Conservation (phyloP, 2,329 filamentous ascomycete species). For the Dryadomyces quercivorus region DNA sequence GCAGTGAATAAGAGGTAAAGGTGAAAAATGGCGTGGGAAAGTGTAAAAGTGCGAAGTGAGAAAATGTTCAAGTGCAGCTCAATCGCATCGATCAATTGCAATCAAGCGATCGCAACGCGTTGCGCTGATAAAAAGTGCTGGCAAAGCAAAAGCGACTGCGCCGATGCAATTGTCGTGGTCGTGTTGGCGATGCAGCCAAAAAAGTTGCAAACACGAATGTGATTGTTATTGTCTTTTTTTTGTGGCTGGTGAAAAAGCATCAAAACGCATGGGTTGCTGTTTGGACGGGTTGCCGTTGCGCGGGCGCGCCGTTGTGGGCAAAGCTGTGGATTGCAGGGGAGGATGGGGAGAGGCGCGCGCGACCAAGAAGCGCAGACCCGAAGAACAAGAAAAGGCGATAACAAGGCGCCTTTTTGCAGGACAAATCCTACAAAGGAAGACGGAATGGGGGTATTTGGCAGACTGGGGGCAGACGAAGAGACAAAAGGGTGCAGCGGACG, state of each 20-base stretch:
- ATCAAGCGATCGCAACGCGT: neutral
- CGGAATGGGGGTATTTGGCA: too few relatives aligned
- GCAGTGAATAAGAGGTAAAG: too few relatives aligned
- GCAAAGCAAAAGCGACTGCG: constrained; percentile 5
- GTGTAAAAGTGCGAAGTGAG: too few relatives aligned
- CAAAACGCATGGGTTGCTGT: neutral
- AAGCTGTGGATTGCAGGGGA: neutral
- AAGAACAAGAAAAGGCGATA: neutral
- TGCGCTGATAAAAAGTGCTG: constrained; percentile 7
- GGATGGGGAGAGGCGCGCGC: neutral
- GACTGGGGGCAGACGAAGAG: neutral
- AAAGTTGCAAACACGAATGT: neutral
- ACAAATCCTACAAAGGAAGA: too few relatives aligned
- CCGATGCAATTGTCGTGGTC: neutral
- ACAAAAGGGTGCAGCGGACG: neutral
- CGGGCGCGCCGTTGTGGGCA: constrained; percentile 6
- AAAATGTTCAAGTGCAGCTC: neutral
- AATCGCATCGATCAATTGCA: neutral
- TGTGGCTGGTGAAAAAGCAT: neutral
- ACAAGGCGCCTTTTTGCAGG: neutral
- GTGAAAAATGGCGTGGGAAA: too few relatives aligned
- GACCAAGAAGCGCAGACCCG: neutral
- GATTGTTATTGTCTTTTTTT: constrained; percentile 5
- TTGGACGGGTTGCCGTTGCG: constrained; percentile 1
- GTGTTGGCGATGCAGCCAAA: neutral